These are phyloP conservation scores for Paramyrothecium sp. DNA, from an alignment of 2,329 filamentous ascomycete species.

Conservation along the genomic window DNA sequence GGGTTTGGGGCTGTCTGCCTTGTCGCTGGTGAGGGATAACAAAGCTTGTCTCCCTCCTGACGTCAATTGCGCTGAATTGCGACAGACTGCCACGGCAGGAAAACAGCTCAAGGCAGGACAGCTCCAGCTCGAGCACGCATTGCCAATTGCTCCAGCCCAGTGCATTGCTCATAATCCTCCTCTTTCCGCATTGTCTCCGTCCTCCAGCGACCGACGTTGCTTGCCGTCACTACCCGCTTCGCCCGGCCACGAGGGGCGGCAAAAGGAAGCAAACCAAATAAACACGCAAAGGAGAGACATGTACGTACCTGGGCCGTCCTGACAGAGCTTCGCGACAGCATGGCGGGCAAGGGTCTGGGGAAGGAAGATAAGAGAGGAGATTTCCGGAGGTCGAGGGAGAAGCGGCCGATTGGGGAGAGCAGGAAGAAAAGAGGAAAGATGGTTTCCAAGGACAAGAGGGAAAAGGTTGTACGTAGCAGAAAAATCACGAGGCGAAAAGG, in stretches of 20 bases:
- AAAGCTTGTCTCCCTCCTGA: background rate
- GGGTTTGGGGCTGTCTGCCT: background rate
- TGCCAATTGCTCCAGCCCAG: too few species aligned
- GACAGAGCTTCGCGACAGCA: constrained; percentile 59
- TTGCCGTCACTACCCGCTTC: constrained; percentile 1
- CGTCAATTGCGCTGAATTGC: background rate
- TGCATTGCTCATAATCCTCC: too few species aligned
- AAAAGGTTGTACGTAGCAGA: background rate
- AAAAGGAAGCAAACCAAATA: constrained; percentile 5
- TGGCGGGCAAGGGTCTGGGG: constrained; percentile 28
- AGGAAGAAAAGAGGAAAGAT: constrained; percentile 12
- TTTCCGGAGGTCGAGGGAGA: constrained; percentile 5
- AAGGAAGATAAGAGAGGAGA: constrained; percentile 4
- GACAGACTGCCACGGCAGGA: background rate
- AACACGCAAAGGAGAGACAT: constrained; percentile 2
- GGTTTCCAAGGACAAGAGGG: constrained; percentile 3
- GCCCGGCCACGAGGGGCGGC: background rate
- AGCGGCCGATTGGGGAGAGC: constrained; percentile 9
- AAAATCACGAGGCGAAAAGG: constrained; percentile 1
- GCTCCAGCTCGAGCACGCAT: too few species aligned
- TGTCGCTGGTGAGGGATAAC: background rate
- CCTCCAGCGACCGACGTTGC: too few species aligned
- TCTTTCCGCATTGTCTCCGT: too few species aligned
- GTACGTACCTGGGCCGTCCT: constrained; percentile 56
- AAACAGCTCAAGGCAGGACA: too few species aligned